Conservation (phyloP, 768 basidiomycete species). For the Phaeotremella skinneri region DNA sequence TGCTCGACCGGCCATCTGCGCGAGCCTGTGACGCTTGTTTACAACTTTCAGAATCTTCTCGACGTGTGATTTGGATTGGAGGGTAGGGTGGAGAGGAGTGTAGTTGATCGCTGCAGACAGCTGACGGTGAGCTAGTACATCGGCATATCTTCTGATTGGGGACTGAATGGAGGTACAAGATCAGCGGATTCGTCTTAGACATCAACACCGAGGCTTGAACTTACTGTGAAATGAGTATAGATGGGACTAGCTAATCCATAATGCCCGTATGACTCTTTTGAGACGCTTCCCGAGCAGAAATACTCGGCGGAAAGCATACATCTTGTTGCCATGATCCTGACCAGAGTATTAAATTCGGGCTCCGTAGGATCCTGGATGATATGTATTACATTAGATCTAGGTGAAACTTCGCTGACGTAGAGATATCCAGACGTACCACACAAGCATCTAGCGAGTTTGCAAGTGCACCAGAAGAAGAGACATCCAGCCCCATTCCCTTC, state of each 20-base stretch:
- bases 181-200: not conserved
- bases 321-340: conserved; percentile 97
- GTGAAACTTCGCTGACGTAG: conserved; percentile 10
- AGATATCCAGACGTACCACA: conserved; percentile 58
- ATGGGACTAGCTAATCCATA: conserved; percentile 97
- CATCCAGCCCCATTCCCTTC: conserved; percentile 77
- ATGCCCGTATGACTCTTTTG: conserved; percentile 87
- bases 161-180: conserved; percentile 53
- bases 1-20: conserved; percentile 94
- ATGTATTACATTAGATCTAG: not conserved
- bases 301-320: conserved; percentile 99
- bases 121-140: conserved; percentile 92
- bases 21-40: conserved; percentile 89
- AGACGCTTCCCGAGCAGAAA: conserved; percentile 92
- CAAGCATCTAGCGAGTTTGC: conserved; percentile 85
- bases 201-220: conserved; percentile 4
- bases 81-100: conserved; percentile 73
- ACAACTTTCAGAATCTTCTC: conserved; percentile 82
- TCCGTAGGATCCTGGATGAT: conserved; percentile 66
- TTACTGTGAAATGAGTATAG: conserved; percentile 89
- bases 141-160: conserved; percentile 93
- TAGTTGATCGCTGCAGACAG: conserved; percentile 85
- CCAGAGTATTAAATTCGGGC: conserved; percentile 93
- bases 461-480: conserved; percentile 83
- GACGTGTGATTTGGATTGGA: conserved; percentile 84